Percentiles rank a stretch among this genome's conserved stretches.
These are phyloP conservation scores for Anaeromyces robustus DNA, from an alignment of 192 early-diverging fungal genomes.

Conservation along the genomic window DNA sequence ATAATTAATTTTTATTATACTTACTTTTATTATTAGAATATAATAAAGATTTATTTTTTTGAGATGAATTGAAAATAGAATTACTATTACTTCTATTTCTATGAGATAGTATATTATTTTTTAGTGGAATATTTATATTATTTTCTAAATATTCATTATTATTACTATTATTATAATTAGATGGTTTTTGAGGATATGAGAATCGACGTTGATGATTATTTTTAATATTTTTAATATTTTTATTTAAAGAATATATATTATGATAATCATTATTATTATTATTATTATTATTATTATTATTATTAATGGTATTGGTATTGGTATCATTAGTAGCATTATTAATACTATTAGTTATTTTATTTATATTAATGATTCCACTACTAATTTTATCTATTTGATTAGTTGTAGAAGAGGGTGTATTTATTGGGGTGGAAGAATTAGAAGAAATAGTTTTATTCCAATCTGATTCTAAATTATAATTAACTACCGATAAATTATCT, in stretches of 20 bases:
- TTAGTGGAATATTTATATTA: too few relatives aligned
- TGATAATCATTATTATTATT: background rate
- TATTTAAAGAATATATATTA: background rate
- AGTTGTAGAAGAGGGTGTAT: too few relatives aligned
- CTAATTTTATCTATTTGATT: too few relatives aligned
- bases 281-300: background rate
- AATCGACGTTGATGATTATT: background rate
- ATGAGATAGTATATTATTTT: background rate
- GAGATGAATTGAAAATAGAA: background rate
- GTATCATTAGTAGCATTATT: background rate
- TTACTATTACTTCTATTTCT: background rate
- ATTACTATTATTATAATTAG: background rate
- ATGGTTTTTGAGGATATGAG: background rate
- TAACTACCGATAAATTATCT: too few relatives aligned
- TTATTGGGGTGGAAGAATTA: too few relatives aligned
- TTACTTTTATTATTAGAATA: background rate
- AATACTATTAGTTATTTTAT: background rate
- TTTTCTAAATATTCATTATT: background rate
- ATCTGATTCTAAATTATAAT: too few relatives aligned
- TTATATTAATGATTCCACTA: too few relatives aligned
- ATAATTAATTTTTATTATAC: background rate
- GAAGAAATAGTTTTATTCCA: too few relatives aligned
- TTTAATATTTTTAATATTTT: background rate
- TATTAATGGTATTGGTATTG: background rate
- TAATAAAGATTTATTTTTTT: background rate